Percentiles rank a stretch among this genome's conserved stretches.
These are phyloP conservation scores for Moringa oleifera DNA, from an alignment of 345 rosid species.

Conservation along the genomic window DNA sequence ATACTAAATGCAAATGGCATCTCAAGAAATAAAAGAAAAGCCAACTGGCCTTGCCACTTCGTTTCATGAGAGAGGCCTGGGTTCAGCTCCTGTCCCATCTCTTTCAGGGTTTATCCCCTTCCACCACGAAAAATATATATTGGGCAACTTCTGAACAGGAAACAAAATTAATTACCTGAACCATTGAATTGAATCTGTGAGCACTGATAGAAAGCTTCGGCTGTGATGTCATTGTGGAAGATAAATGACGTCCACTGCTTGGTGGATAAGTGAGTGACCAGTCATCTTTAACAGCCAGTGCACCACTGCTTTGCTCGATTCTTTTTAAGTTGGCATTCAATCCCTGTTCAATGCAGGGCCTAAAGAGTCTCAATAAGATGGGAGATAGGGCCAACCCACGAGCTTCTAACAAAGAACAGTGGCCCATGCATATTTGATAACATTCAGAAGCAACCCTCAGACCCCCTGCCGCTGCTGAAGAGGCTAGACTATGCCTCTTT, in stretches of 20 bases:
- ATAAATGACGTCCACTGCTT: constrained; percentile 41
- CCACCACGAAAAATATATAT: not conserved
- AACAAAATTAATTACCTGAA: constrained; percentile 51
- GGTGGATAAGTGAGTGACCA: constrained; percentile 67
- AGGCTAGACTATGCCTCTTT: constrained; percentile 64
- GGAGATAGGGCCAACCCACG: constrained; percentile 85
- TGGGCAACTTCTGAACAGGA: no score
- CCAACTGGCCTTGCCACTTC: not conserved
- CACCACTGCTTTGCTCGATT: constrained; percentile 73
- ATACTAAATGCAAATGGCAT: constrained; percentile 5
- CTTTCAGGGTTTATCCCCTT: no score
- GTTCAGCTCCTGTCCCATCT: no score
- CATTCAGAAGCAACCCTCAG: constrained; percentile 72
- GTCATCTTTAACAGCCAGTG: constrained; percentile 78
- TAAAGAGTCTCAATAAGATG: constrained; percentile 60
- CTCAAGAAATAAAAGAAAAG: not conserved
- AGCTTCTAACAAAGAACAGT: constrained; percentile 73
- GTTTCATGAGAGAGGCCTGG: no score
- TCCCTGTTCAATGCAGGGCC: constrained; percentile 62
- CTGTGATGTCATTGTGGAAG: constrained; percentile 39
- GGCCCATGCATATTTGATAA: constrained; percentile 62
- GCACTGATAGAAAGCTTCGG: constrained; percentile 81
- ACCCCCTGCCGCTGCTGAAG: constrained; percentile 71
- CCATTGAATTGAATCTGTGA: constrained; percentile 68
- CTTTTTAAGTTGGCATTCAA: constrained; percentile 58